phyloP scores from a whole-genome alignment of 1,139 yeast genomes.

The Sugiyamaella novakii region DNA sequence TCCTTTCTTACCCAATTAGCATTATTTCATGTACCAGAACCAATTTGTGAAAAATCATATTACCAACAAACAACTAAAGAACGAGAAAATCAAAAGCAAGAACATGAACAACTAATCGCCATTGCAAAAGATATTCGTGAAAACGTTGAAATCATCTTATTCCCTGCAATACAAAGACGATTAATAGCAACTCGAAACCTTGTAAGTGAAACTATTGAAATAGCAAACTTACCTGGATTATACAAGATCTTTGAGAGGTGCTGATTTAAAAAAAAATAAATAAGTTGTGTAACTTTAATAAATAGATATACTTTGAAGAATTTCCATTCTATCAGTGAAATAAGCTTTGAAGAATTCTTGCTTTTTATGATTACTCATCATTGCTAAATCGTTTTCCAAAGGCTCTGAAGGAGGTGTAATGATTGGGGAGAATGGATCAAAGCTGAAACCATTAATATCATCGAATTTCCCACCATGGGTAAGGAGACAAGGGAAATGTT shows the following conservation, averaged over 20 bases:
- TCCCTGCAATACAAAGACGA: constrained; percentile 65
- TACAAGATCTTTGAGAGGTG: constrained; percentile 94
- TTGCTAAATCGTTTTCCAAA: constrained; percentile 15
- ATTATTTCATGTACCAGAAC: constrained; percentile 70
- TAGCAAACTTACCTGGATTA: constrained; percentile 89
- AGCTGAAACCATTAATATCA: constrained; percentile 18
- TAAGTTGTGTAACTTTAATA: constrained; percentile 14
- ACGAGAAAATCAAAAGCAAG: constrained; percentile 8
- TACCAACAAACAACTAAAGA: constrained; percentile 27
- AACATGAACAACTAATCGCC: not conserved
- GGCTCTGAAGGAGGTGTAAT: constrained; percentile 20
- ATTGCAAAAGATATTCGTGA: constrained; percentile 14
- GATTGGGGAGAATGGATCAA: constrained; percentile 20
- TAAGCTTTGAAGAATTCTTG: constrained; percentile 34
- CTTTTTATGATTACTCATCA: constrained; percentile 14
- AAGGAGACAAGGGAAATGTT: constrained; percentile 29
- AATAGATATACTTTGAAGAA: constrained; percentile 29
- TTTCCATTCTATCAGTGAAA: constrained; percentile 36
- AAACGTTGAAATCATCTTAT: constrained; percentile 57
- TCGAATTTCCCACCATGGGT: constrained; percentile 14
- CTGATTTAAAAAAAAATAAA: constrained; percentile 37
- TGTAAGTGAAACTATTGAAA: constrained; percentile 64
- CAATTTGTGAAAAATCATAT: constrained; percentile 40
- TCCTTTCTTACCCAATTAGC: constrained; percentile 72
- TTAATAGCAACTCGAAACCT: constrained; percentile 66